Conservation (phyloP, 2,329 filamentous ascomycete genomes). For the Cercospora sp. region DNA sequence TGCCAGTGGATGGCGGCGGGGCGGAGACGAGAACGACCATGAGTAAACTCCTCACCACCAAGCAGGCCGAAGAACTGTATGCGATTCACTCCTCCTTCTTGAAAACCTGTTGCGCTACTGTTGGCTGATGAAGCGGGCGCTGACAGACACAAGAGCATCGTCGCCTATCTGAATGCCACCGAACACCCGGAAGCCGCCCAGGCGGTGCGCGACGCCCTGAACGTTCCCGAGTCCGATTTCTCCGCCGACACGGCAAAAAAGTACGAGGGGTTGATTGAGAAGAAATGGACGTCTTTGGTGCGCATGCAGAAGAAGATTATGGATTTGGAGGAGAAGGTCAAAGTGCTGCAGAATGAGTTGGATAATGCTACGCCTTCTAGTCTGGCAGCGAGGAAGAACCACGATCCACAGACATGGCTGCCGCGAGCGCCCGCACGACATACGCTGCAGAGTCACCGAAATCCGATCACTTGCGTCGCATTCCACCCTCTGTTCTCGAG, state of each 20-base stretch:
- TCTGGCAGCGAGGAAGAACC: conserved; percentile 69
- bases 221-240: conserved; percentile 66
- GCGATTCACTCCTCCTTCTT: conserved; percentile 40
- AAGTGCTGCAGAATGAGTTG: conserved; percentile 74
- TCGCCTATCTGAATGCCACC: conserved; percentile 78
- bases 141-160: conserved; percentile 83
- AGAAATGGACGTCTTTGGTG: conserved; percentile 98
- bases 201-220: conserved; percentile 74
- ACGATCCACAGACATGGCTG: conserved; percentile 83
- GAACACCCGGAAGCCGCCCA: conserved; percentile 69
- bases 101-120: conserved; percentile 16
- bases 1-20: conserved; percentile 18
- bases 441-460: conserved; percentile 77
- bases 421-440: conserved; percentile 80
- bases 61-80: conserved; percentile 87
- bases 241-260: conserved; percentile 84
- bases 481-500: conserved; percentile 93
- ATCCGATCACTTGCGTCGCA: conserved; percentile 80
- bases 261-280: conserved; percentile 90
- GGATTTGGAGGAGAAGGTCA: conserved; percentile 79
- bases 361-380: conserved; percentile 80
- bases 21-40: conserved; percentile 50
- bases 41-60: conserved; percentile 72
- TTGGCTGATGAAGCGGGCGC: conserved; percentile 35
- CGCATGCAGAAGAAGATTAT: conserved; percentile 97